phyloP scores from a whole-genome alignment of 805 yeast genomes.

The Kluyveromyces wickerhamii region DNA sequence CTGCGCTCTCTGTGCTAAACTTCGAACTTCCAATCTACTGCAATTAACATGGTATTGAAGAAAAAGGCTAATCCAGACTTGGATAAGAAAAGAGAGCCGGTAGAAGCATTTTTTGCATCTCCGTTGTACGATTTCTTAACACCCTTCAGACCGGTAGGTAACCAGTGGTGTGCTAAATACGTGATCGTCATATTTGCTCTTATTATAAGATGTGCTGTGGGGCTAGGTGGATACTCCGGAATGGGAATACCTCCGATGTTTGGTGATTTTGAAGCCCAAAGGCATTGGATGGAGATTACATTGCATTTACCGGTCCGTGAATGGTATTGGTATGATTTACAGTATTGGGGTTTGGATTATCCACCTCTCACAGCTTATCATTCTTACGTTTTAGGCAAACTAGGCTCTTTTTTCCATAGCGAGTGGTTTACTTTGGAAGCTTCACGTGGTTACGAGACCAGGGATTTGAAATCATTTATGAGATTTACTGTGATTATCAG shows the following conservation, averaged over 20 bases:
- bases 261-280: conserved; percentile 97
- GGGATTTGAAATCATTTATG: conserved; percentile 74
- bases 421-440: conserved; percentile 67
- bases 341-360: conserved; percentile 95
- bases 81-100: not conserved
- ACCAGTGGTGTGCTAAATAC: conserved; percentile 87
- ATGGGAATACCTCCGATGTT: conserved; percentile 60
- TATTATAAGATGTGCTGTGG: conserved; percentile 74
- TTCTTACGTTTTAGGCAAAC: conserved; percentile 66
- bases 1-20: no score
- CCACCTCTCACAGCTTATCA: conserved; percentile 97
- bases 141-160: conserved; percentile 71
- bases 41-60: no score
- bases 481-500: conserved; percentile 68
- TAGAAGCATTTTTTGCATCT: conserved; percentile 40
- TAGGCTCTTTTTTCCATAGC: conserved; percentile 58
- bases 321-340: conserved; percentile 87
- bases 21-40: no score
- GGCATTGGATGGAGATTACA: conserved; percentile 97
- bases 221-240: conserved; percentile 86
- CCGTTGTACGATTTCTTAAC: conserved; percentile 74
- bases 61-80: no score
- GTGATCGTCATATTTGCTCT: conserved; percentile 65
- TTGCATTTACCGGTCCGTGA: conserved; percentile 57
- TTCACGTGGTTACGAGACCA: conserved; percentile 70